Conservation (phyloP, 495 filamentous ascomycete genomes). For the Penicillium maclennaniae region DNA sequence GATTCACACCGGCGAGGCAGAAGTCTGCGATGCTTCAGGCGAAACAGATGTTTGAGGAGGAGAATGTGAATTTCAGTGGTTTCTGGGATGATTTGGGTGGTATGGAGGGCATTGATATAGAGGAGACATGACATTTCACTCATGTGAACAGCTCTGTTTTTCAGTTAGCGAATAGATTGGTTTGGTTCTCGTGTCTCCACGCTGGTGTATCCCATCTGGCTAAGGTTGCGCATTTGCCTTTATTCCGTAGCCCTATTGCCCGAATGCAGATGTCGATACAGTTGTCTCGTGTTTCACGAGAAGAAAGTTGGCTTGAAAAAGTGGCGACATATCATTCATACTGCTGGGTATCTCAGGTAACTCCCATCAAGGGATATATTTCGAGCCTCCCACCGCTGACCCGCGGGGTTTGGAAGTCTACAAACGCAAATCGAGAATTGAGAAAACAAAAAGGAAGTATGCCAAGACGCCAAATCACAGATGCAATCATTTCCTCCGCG, state of each 20-base stretch:
- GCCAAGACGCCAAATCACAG: neutral
- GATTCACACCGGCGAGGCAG: slow-evolving; percentile 68
- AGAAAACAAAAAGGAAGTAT: slow-evolving; percentile 8
- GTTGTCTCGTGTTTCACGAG: neutral
- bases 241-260: neutral
- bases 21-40: slow-evolving; percentile 59
- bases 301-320: neutral
- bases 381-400: neutral
- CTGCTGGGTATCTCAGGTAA: slow-evolving; percentile 31
- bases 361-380: slow-evolving; percentile 11
- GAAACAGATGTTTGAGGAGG: slow-evolving; percentile 62
- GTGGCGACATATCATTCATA: slow-evolving; percentile 8
- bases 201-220: no score
- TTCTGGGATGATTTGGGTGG: slow-evolving; percentile 71
- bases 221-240: neutral
- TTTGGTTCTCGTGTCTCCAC: neutral
- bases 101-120: slow-evolving; percentile 49
- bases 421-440: slow-evolving; percentile 9
- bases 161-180: neutral
- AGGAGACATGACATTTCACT: slow-evolving; percentile 6
- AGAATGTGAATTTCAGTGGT: slow-evolving; percentile 71
- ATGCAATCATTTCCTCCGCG: slow-evolving; percentile 7
- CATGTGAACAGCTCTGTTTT: neutral
- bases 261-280: neutral
- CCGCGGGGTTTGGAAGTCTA: neutral